Conservation (phyloP, 139 green algal species). For the Chlorella sorokiniana region DNA sequence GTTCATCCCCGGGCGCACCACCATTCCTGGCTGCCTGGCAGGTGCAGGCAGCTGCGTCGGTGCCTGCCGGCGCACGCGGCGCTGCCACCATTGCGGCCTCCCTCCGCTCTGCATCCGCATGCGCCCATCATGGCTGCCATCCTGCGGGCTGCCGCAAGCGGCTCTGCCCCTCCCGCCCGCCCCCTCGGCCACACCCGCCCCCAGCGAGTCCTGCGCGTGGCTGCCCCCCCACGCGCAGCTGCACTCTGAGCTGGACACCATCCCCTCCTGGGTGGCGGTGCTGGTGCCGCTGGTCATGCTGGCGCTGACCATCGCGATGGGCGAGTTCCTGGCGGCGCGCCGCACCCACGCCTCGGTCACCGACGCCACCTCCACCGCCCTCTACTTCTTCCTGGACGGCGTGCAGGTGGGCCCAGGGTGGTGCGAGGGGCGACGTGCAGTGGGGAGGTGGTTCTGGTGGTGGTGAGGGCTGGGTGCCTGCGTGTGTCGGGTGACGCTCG, state of each 20-base stretch:
- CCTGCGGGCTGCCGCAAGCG: not conserved
- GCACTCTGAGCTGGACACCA: conserved; percentile 1
- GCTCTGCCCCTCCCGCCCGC: not conserved
- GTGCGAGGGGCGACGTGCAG: not conserved
- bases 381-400: conserved; percentile 44
- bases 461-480: too few species aligned
- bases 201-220: too few species aligned
- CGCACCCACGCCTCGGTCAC: conserved; percentile 29
- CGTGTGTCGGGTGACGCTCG: too few species aligned
- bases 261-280: conserved; percentile 29
- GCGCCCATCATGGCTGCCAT: not conserved
- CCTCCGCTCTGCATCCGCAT: too few species aligned
- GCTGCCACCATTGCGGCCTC: not conserved
- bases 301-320: conserved; percentile 23
- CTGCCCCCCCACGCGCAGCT: not conserved
- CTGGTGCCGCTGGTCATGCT: conserved; percentile 42
- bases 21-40: not conserved
- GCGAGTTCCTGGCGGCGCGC: conserved; percentile 30
- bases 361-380: conserved; percentile 1
- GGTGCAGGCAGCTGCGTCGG: too few species aligned
- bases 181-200: not conserved
- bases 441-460: not conserved
- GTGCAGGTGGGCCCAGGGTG: conserved; percentile 29
- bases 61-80: too few species aligned
- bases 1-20: too few species aligned